These are phyloP conservation scores for Aquilaria malaccensis DNA, from an alignment of 345 rosid species.

Conservation along the genomic window DNA sequence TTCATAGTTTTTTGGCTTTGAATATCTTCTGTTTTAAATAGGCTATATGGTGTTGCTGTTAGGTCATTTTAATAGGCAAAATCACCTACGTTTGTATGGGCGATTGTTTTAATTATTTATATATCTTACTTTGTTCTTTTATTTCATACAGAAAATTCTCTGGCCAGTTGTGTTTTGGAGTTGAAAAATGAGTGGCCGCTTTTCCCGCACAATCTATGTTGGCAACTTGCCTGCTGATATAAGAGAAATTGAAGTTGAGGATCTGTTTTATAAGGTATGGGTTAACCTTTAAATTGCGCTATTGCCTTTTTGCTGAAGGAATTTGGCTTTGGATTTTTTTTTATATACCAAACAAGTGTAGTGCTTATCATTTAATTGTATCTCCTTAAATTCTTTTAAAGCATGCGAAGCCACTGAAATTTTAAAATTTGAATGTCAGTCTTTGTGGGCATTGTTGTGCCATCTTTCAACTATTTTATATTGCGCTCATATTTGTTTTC, in stretches of 20 bases:
- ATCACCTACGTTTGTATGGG: slow-evolving; percentile 10
- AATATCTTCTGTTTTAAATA: slow-evolving; percentile 20
- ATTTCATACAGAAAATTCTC: too few species aligned
- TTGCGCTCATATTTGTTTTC: neutral
- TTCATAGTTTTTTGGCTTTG: slow-evolving; percentile 44
- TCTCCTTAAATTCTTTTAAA: too few species aligned
- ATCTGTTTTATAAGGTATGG: slow-evolving; percentile 88
- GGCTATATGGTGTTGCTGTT: slow-evolving; percentile 27
- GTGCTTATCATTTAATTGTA: too few species aligned
- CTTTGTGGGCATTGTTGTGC: too few species aligned
- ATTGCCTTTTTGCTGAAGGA: too few species aligned
- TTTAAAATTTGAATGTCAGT: too few species aligned
- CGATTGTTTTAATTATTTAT: slow-evolving; percentile 18
- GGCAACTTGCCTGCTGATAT: slow-evolving; percentile 94
- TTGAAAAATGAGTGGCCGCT: slow-evolving; percentile 83
- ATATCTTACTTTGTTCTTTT: neutral
- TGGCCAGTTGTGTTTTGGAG: slow-evolving; percentile 3
- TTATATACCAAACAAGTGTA: too few species aligned
- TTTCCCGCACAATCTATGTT: slow-evolving; percentile 94
- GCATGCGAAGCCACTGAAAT: too few species aligned
- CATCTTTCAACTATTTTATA: too few species aligned
- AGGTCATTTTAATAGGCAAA: slow-evolving; percentile 21
- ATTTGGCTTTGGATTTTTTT: too few species aligned
- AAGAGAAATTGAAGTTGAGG: slow-evolving; percentile 83
- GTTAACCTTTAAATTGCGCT: slow-evolving; percentile 2